phyloP scores from a whole-genome alignment of 768 basidiomycete genomes.

The Daedaleopsis sinensis region DNA sequence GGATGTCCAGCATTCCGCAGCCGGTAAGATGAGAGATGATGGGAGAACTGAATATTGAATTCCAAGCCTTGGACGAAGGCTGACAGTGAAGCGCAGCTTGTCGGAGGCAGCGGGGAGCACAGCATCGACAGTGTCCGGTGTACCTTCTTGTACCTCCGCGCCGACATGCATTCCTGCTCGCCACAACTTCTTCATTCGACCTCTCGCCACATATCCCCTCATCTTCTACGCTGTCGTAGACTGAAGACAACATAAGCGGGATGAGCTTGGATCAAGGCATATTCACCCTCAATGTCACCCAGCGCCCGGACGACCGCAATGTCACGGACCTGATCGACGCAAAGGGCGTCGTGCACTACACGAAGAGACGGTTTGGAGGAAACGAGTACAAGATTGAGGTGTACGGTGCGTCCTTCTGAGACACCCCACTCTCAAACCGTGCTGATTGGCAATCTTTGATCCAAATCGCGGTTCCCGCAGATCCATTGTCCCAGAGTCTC shows the following conservation, averaged over 20 bases:
- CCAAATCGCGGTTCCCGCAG: conserved; percentile 38
- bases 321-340: conserved; percentile 74
- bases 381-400: conserved; percentile 65
- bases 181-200: not conserved
- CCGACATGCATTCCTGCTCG: conserved; percentile 7
- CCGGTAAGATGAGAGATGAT: not conserved
- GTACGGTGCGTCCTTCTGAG: conserved; percentile 52
- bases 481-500: conserved; percentile 73
- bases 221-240: not conserved
- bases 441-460: not conserved
- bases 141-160: conserved; percentile 8
- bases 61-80: too few species aligned
- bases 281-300: conserved; percentile 73
- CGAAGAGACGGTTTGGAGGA: conserved; percentile 60
- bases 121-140: not conserved
- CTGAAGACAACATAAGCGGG: not conserved
- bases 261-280: conserved; percentile 89
- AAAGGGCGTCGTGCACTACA: conserved; percentile 66
- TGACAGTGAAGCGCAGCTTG: not conserved
- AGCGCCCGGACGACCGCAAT: conserved; percentile 58
- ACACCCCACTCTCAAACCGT: too few species aligned
- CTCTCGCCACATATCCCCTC: not conserved
- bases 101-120: not conserved
- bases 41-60: too few species aligned
- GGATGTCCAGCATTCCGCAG: too few species aligned